A percentile compares a stretch with the other conserved stretches of the same genome.
phyloP scores from a whole-genome alignment of 257 asterid genomes.

The Orobanche coerulescens region DNA sequence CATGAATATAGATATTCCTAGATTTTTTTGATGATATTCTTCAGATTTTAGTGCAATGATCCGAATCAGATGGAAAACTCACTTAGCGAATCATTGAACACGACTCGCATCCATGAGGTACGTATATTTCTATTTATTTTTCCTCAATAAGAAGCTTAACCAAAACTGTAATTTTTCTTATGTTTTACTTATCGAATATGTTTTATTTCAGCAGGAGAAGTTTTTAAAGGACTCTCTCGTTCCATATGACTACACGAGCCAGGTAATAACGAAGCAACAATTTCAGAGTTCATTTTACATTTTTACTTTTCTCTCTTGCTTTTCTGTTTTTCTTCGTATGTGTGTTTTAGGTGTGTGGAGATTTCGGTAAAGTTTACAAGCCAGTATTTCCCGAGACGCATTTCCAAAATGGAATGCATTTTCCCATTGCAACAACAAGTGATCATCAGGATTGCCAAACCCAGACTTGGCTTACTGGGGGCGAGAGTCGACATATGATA shows the following conservation, averaged over 20 bases:
- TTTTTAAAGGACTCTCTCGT: constrained; percentile 34
- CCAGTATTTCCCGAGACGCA: constrained; percentile 28
- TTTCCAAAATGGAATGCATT: constrained; percentile 40
- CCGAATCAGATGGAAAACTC: constrained; percentile 72
- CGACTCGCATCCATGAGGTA: constrained; percentile 51
- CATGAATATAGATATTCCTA: too few relatives aligned
- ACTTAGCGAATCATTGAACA: constrained; percentile 47
- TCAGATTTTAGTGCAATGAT: too few relatives aligned
- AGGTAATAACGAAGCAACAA: constrained; percentile 34
- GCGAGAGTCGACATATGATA: constrained; percentile 44
- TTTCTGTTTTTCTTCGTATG: too few relatives aligned
- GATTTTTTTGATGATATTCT: too few relatives aligned
- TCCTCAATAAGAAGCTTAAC: not conserved
- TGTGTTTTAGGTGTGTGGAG: constrained; percentile 16
- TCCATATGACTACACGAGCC: constrained; percentile 51
- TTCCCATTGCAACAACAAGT: constrained; percentile 34
- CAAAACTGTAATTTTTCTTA: too few relatives aligned
- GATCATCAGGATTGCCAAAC: constrained; percentile 44
- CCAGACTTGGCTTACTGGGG: constrained; percentile 45
- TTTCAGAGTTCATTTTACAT: not conserved
- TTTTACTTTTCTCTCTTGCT: too few relatives aligned
- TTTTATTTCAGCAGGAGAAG: constrained; percentile 37
- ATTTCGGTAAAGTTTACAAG: constrained; percentile 20
- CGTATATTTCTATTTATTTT: not conserved
- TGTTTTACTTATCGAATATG: too few relatives aligned